These are phyloP conservation scores for Tolypocladium cylindrosporum DNA, from an alignment of 2,329 filamentous ascomycete genomes.

Conservation along the genomic window DNA sequence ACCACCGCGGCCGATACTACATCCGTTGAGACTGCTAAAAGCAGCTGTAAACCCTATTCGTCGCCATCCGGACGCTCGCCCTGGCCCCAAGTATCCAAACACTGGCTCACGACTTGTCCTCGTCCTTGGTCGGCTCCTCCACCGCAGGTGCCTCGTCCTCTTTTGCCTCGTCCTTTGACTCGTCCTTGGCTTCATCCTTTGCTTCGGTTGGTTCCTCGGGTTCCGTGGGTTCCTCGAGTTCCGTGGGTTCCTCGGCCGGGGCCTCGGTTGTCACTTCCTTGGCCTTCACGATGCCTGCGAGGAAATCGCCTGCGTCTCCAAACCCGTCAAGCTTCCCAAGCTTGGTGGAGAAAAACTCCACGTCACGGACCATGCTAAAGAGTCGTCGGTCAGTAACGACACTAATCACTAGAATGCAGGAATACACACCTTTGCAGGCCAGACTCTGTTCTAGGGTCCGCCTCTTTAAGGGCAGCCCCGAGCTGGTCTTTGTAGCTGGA, in stretches of 20 bases:
- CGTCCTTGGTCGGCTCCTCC: background rate
- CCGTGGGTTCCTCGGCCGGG: slow-evolving; percentile 6
- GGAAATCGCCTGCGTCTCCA: slow-evolving; percentile 58
- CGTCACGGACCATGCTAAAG: slow-evolving; percentile 63
- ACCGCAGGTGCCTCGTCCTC: background rate
- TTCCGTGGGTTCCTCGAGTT: slow-evolving; percentile 3
- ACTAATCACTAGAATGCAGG: background rate
- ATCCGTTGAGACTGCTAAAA: background rate
- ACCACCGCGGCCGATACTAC: too few relatives aligned
- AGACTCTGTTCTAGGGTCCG: slow-evolving; percentile 52
- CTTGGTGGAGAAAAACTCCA: slow-evolving; percentile 60
- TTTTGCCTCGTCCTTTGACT: slow-evolving; percentile 6
- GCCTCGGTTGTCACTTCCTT: slow-evolving; percentile 36
- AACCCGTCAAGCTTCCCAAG: slow-evolving; percentile 73
- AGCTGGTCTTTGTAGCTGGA: slow-evolving; percentile 72
- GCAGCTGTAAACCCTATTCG: background rate
- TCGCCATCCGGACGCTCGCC: background rate
- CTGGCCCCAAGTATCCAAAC: background rate
- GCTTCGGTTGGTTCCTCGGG: background rate
- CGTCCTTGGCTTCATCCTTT: slow-evolving; percentile 2
- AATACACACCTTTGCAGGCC: slow-evolving; percentile 58
- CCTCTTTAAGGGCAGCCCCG: slow-evolving; percentile 57
- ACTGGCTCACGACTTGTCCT: background rate
- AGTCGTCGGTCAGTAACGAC: background rate
- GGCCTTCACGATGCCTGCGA: slow-evolving; percentile 53